A percentile compares a stretch with the other conserved stretches of the same genome.
Evolutionary conservation across 306 rosid genomes (phyloP).

Genomic region (Trichosanthes truncata): DNA sequence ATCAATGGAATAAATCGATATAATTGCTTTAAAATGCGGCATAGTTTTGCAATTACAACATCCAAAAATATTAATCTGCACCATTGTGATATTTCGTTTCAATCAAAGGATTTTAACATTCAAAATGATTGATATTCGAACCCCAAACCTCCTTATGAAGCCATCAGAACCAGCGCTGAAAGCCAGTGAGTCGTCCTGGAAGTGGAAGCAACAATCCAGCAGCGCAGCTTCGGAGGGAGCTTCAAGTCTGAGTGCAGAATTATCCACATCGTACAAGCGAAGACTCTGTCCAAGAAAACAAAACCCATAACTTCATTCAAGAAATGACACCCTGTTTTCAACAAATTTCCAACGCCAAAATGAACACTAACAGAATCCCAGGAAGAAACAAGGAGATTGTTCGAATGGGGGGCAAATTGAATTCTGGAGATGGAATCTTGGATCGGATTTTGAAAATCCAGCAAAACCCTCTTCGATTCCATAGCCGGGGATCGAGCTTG

Average conservation of each 20-base stretch:
- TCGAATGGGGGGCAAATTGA: slow-evolving; percentile 48
- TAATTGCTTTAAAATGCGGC: not conserved
- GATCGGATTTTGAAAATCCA: slow-evolving; percentile 27
- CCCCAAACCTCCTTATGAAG: slow-evolving; percentile 42
- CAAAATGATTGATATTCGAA: not conserved
- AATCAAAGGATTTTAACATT: not conserved
- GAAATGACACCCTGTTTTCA: not conserved
- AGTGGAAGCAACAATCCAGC: slow-evolving; percentile 72
- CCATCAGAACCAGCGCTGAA: slow-evolving; percentile 62
- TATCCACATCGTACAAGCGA: slow-evolving; percentile 53
- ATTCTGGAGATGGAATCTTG: slow-evolving; percentile 47
- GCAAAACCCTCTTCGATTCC: slow-evolving; percentile 21
- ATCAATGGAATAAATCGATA: not conserved
- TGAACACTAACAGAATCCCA: slow-evolving; percentile 62
- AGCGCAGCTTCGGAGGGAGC: slow-evolving; percentile 47
- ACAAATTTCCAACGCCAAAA: not conserved
- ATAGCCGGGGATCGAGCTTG: not conserved
- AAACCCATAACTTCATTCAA: not conserved
- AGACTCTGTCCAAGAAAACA: slow-evolving; percentile 34
- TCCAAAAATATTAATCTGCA: not conserved
- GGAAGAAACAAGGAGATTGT: slow-evolving; percentile 66
- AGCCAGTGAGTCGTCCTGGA: slow-evolving; percentile 43
- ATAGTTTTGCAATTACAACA: not conserved
- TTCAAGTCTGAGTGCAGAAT: slow-evolving; percentile 36
- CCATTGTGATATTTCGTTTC: not conserved